Percentiles rank a stretch among this genome's conserved stretches.
Conservation (phyloP, 495 filamentous ascomycete genomes). For the Bombardia bombarda region DNA sequence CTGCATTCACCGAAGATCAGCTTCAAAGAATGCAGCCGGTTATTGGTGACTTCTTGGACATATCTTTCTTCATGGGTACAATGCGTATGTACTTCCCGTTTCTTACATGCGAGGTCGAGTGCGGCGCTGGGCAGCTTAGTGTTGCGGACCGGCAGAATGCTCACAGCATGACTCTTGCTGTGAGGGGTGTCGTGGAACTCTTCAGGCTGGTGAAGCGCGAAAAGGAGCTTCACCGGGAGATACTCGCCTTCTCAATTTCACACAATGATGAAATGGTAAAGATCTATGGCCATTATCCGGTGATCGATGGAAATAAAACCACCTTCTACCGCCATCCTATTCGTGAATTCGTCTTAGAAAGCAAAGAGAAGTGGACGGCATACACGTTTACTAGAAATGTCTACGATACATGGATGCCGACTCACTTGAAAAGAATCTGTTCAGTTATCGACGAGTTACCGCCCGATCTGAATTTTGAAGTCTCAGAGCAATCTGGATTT, state of each 20-base stretch:
- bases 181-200: conserved; percentile 30
- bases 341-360: background rate
- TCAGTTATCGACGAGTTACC: conserved; percentile 34
- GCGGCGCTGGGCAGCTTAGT: conserved; percentile 25
- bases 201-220: conserved; percentile 22
- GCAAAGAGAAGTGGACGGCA: conserved; percentile 12
- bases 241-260: conserved; percentile 41
- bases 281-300: conserved; percentile 31
- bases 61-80: conserved; percentile 16
- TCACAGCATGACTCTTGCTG: conserved; percentile 30
- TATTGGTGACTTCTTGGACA: conserved; percentile 15
- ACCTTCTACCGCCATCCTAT: conserved; percentile 11
- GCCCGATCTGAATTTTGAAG: conserved; percentile 17
- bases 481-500: no score
- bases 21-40: conserved; percentile 31
- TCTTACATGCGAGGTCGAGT: conserved; percentile 13
- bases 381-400: conserved; percentile 24
- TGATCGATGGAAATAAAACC: conserved; percentile 7
- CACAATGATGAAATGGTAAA: conserved; percentile 30
- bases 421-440: conserved; percentile 30
- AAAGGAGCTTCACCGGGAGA: conserved; percentile 30
- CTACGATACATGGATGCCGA: conserved; percentile 34
- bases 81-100: conserved; percentile 24
- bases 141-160: conserved; percentile 15
- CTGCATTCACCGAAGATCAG: conserved; percentile 33